Conservation (phyloP, 2,329 filamentous ascomycete genomes). For the Talaromyces islandicus region DNA sequence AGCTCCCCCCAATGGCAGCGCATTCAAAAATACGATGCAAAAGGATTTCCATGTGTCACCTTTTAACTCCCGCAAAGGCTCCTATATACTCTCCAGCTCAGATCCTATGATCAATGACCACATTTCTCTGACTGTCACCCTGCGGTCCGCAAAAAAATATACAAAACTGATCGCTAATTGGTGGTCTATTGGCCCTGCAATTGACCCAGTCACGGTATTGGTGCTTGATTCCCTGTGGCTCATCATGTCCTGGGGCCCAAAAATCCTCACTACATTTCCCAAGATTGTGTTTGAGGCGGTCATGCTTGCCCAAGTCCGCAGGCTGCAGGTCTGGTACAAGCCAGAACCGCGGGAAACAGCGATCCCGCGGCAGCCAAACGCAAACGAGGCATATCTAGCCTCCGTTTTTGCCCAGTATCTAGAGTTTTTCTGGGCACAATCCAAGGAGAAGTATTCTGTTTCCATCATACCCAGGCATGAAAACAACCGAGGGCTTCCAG, state of each 20-base stretch:
- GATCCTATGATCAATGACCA: not conserved
- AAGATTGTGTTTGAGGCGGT: not conserved
- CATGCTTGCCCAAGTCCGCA: not conserved
- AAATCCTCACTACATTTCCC: not conserved
- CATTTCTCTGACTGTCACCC: not conserved
- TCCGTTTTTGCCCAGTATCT: not conserved
- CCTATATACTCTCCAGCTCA: not conserved
- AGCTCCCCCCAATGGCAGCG: not conserved
- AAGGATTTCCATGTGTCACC: not conserved
- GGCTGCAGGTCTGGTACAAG: not conserved
- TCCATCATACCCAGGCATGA: not conserved
- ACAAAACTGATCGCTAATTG: not conserved
- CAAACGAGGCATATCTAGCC: not conserved
- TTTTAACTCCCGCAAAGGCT: not conserved
- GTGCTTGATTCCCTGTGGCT: not conserved
- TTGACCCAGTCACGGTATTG: not conserved
- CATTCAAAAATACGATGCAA: not conserved
- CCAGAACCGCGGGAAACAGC: not conserved
- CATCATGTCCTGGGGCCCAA: not conserved
- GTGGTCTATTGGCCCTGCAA: not conserved
- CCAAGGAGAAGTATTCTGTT: not conserved
- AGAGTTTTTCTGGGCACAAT: not conserved
- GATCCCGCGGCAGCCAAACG: not conserved
- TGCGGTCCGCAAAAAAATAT: not conserved
- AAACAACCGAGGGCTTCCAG: not conserved